Percentiles rank a stretch among this genome's conserved stretches.
Conservation (phyloP, 441 rosid genomes). For the Hypseocharis bilobata region DNA sequence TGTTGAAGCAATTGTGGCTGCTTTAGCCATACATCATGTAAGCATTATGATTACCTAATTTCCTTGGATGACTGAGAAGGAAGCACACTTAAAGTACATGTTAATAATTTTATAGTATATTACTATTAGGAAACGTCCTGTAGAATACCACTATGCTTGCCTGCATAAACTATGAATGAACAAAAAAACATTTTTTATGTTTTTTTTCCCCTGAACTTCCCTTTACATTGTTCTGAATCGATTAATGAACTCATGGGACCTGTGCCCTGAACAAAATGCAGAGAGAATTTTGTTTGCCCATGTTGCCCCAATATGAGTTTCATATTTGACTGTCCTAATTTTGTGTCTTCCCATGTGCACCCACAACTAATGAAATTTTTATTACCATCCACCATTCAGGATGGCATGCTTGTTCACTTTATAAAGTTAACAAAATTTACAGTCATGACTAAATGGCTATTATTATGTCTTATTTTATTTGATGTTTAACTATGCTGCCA, state of each 20-base stretch:
- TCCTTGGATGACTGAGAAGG: background rate
- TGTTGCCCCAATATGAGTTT: background rate
- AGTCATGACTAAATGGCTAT: conserved; percentile 1
- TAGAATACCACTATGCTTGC: conserved; percentile 4
- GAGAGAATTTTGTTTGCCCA: background rate
- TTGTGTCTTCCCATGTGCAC: background rate
- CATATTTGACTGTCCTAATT: background rate
- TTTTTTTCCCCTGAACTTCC: background rate
- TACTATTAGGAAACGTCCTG: background rate
- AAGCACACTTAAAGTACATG: background rate
- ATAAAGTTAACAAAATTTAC: conserved; percentile 1
- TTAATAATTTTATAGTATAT: background rate
- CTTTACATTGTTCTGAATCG: background rate
- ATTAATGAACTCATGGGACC: background rate
- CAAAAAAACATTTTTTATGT: background rate
- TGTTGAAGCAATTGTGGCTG: conserved; percentile 70
- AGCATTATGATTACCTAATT: conserved; percentile 20
- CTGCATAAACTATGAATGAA: conserved; percentile 1
- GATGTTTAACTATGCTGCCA: too few species aligned
- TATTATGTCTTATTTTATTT: background rate
- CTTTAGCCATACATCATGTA: conserved; percentile 65
- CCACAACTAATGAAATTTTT: background rate
- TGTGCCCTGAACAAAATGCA: background rate
- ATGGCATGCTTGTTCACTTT: background rate
- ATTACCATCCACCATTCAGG: background rate